Evolutionary conservation across 306 rosid species (phyloP), one percentile per base, ranked within the genome.

Genomic region (Adenanthera pavonina): DNA sequence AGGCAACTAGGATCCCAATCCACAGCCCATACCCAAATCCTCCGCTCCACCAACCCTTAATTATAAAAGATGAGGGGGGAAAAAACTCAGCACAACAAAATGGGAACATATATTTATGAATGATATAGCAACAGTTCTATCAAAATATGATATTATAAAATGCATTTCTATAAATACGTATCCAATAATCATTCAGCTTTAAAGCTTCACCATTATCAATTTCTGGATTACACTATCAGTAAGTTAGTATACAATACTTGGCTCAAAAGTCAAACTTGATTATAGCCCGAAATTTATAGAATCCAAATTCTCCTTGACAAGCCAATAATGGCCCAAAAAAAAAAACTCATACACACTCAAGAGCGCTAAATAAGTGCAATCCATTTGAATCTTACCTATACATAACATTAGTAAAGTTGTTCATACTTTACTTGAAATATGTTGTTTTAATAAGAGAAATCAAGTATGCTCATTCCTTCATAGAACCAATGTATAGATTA

Each of bases 31-130:
- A 61, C 7, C 68, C 68, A 61, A 61, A 61, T 5, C 68, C 68
- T 61, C 68, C 68, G 16, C 68, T 34, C 68, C 68, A 61, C 68
- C 68, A 61, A 33, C 68, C 68, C 68, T 61, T 61, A 17, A 61
- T 33, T 61, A 12, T n/a, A 30, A 25, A 46, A 59, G 36, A 12
- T 38, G 34, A 61, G 68, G 43, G 8, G 8, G 46, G 2, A 33
- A 33, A 19, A 13, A 33, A 60, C 40, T 60, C 17, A 12, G 38
- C n/a, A 4, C 3, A 30, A 10, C 15, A 30, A 14, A 33, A 13
- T 12, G 41, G 13, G n/a, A 61, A 33, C 41, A 61, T 5, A 61
- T 33, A 61, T 12, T 61, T 61, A 41, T 61, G n/a, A 33, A 10
- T 33, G 17, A 11, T 61, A 33, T 14, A 61, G 16, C 68, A 61